These are phyloP conservation scores for Termitomyces titanicus DNA, from an alignment of 768 basidiomycete species.

Conservation along the genomic window DNA sequence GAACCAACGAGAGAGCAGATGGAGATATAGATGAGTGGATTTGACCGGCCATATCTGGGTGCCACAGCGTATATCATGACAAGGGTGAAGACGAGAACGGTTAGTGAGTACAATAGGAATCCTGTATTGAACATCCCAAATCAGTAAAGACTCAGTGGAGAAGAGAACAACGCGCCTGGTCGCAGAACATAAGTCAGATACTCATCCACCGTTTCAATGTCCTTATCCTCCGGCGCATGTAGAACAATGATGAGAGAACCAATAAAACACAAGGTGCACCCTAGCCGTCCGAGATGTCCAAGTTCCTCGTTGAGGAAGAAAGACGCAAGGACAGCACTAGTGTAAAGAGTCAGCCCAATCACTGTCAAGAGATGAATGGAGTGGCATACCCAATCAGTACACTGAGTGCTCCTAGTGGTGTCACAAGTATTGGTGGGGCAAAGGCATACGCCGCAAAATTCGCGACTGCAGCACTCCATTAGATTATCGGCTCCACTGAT, in stretches of 20 bases:
- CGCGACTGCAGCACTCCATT: slow-evolving; percentile 44
- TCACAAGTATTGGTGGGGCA: slow-evolving; percentile 97
- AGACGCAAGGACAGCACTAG: slow-evolving; percentile 89
- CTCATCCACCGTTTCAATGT: slow-evolving; percentile 89
- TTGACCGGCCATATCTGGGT: slow-evolving; percentile 82
- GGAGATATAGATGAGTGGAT: slow-evolving; percentile 90
- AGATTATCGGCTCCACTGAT: slow-evolving; percentile 1
- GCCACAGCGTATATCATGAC: slow-evolving; percentile 86
- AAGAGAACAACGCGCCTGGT: slow-evolving; percentile 55
- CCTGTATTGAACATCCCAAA: slow-evolving; percentile 40
- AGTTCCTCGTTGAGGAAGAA: slow-evolving; percentile 91
- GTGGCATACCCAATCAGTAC: slow-evolving; percentile 87
- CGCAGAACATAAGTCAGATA: slow-evolving; percentile 91
- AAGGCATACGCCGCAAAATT: slow-evolving; percentile 98
- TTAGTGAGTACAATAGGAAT: slow-evolving; percentile 88
- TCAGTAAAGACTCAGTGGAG: background rate
- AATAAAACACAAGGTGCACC: slow-evolving; percentile 78
- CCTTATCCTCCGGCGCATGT: slow-evolving; percentile 95
- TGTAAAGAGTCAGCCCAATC: slow-evolving; percentile 1
- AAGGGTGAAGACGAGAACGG: slow-evolving; percentile 74
- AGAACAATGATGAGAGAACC: slow-evolving; percentile 94
- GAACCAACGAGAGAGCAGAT: slow-evolving; percentile 96
- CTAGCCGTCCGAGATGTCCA: slow-evolving; percentile 86
- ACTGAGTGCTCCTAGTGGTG: slow-evolving; percentile 93
- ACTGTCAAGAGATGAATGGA: background rate